phyloP scores from a whole-genome alignment of 108 stramenopile genomes.

The Cyclotella kingstonii region DNA sequence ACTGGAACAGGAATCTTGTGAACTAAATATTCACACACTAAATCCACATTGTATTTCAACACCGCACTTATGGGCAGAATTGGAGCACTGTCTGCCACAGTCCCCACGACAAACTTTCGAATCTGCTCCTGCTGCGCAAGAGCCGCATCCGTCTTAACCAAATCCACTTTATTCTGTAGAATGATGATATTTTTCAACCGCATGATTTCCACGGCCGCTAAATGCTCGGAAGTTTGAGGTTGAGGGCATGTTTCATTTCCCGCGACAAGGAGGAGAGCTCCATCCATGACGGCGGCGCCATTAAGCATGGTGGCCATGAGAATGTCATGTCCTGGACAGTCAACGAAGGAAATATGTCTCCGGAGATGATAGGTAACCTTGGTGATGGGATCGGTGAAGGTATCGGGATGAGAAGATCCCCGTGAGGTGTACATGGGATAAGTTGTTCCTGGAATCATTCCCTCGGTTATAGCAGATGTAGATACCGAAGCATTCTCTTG shows the following conservation, averaged over 20 bases:
- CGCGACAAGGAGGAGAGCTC: constrained; percentile 97
- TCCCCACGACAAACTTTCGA: constrained; percentile 96
- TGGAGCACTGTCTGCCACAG: constrained; percentile 95
- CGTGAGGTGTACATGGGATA: constrained; percentile 82
- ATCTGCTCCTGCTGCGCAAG: constrained; percentile 97
- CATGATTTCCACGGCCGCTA: constrained; percentile 99
- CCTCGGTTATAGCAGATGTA: no score
- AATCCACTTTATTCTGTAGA: constrained; percentile 99
- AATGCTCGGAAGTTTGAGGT: constrained; percentile 99
- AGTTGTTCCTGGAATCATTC: constrained; percentile 53
- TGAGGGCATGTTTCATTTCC: constrained; percentile 99
- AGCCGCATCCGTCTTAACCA: constrained; percentile 98
- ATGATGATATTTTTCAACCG: constrained; percentile 96
- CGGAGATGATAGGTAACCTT: constrained; percentile 87
- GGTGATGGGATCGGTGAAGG: constrained; percentile 82
- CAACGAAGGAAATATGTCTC: constrained; percentile 98
- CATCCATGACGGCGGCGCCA: constrained; percentile 99
- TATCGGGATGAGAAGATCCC: constrained; percentile 91
- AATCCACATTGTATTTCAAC: constrained; percentile 98
- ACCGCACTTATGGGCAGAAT: constrained; percentile 98
- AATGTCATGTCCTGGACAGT: constrained; percentile 99
- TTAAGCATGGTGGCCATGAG: constrained; percentile 99
- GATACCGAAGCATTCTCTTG: neutral
- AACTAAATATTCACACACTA: constrained; percentile 97
- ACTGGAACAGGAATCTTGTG: constrained; percentile 94